phyloP scores from a whole-genome alignment of 192 early-diverging fungal species.

The Coemansia aciculifera region DNA sequence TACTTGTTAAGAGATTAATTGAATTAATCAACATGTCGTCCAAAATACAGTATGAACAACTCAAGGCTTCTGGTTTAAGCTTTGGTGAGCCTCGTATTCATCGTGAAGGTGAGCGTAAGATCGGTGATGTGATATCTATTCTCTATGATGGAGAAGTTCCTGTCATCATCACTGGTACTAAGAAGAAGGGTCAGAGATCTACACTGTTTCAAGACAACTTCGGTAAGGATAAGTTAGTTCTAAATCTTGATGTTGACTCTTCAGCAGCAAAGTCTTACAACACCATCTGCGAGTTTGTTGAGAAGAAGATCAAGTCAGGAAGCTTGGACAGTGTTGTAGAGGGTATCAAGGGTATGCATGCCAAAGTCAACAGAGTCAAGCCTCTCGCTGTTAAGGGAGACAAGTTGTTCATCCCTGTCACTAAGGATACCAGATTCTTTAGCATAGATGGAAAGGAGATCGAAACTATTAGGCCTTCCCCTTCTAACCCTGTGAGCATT shows the following conservation, averaged over 20 bases:
- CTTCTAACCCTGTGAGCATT: neutral
- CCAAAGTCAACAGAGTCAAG: neutral
- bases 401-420: neutral
- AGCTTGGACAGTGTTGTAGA: neutral
- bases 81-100: neutral
- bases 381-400: neutral
- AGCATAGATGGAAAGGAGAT: neutral
- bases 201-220: neutral
- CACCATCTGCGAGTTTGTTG: neutral
- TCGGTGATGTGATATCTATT: neutral
- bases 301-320: neutral
- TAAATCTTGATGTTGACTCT: neutral
- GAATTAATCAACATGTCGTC: neutral
- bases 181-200: neutral
- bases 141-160: neutral
- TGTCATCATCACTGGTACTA: neutral
- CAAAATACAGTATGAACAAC: neutral
- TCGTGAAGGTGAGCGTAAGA: neutral
- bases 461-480: neutral
- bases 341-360: neutral
- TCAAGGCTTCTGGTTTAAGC: neutral
- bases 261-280: neutral
- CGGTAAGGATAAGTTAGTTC: neutral
- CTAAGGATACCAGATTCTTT: neutral
- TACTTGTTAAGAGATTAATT: neutral